These are phyloP conservation scores for Aspergillus puulaauensis DNA, from an alignment of 2,329 filamentous ascomycete genomes.

Conservation along the genomic window DNA sequence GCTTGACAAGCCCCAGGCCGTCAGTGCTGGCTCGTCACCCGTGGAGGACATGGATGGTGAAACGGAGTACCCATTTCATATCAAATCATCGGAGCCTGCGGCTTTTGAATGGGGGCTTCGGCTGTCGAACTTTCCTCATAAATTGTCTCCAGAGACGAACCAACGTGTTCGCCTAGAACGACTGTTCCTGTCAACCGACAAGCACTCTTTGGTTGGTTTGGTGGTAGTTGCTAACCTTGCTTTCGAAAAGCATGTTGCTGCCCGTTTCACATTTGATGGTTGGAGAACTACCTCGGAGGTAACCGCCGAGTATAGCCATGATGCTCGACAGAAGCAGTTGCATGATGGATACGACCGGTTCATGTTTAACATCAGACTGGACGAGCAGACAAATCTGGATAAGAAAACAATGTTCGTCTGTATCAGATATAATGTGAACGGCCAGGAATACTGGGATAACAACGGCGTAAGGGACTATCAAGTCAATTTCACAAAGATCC, in stretches of 20 bases:
- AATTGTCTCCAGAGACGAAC: conserved; percentile 60
- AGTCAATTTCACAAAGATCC: conserved; percentile 84
- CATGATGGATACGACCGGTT: conserved; percentile 79
- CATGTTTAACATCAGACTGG: conserved; percentile 88
- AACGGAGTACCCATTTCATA: conserved; percentile 80
- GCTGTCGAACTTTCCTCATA: conserved; percentile 76
- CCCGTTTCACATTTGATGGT: conserved; percentile 93
- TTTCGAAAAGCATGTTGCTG: conserved; percentile 86
- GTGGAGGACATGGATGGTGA: conserved; percentile 86
- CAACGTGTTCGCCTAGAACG: conserved; percentile 76
- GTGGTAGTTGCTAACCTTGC: conserved; percentile 84
- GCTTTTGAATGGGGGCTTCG: conserved; percentile 85
- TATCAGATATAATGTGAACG: conserved; percentile 80
- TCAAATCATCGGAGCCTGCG: conserved; percentile 50
- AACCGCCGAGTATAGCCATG: conserved; percentile 79
- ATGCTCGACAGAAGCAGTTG: conserved; percentile 65
- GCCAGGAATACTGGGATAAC: conserved; percentile 93
- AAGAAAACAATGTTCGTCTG: conserved; percentile 91
- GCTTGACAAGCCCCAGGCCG: conserved; percentile 89
- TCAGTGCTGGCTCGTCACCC: conserved; percentile 90
- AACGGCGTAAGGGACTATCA: conserved; percentile 87
- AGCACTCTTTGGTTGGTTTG: conserved; percentile 80
- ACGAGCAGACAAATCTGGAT: conserved; percentile 87
- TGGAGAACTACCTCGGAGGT: conserved; percentile 99
- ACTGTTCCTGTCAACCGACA: conserved; percentile 82